Conservation (phyloP, 257 asterid genomes). For the Fraxinus anomala region DNA sequence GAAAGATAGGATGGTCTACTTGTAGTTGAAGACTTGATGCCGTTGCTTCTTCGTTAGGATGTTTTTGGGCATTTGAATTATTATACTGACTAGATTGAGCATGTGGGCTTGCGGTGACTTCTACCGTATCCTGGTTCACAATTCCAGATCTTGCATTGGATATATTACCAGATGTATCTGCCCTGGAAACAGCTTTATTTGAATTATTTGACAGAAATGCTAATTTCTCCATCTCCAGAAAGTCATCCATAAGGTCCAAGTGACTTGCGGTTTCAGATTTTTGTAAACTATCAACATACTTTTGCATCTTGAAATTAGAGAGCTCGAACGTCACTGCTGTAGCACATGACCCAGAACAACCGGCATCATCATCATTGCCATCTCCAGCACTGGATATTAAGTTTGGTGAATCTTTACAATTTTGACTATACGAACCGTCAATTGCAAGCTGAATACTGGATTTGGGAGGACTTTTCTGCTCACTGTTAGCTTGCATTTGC, state of each 20-base stretch:
- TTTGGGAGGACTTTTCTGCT: constrained; percentile 47
- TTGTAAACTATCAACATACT: constrained; percentile 53
- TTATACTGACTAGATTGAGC: constrained; percentile 32
- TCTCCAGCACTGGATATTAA: constrained; percentile 73
- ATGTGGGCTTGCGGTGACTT: constrained; percentile 31
- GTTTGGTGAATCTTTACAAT: constrained; percentile 58
- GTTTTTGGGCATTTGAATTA: constrained; percentile 26
- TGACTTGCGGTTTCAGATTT: constrained; percentile 65
- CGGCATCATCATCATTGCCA: constrained; percentile 67
- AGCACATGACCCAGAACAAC: constrained; percentile 82
- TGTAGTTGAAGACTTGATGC: constrained; percentile 7
- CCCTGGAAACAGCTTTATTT: constrained; percentile 40
- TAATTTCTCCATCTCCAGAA: constrained; percentile 95
- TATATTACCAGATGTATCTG: constrained; percentile 38
- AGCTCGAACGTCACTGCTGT: constrained; percentile 53
- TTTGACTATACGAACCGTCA: constrained; percentile 43
- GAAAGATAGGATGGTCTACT: constrained; percentile 44
- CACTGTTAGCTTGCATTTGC: constrained; percentile 59
- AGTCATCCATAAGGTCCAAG: constrained; percentile 92
- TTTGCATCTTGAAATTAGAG: constrained; percentile 69
- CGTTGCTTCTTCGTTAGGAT: background rate
- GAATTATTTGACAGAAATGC: constrained; percentile 53
- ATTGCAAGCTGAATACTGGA: constrained; percentile 33
- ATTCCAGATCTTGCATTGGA: constrained; percentile 35
- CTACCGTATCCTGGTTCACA: constrained; percentile 33